These are phyloP conservation scores for Gilbertella persicaria DNA, from an alignment of 371 early-diverging fungal genomes.

Conservation along the genomic window DNA sequence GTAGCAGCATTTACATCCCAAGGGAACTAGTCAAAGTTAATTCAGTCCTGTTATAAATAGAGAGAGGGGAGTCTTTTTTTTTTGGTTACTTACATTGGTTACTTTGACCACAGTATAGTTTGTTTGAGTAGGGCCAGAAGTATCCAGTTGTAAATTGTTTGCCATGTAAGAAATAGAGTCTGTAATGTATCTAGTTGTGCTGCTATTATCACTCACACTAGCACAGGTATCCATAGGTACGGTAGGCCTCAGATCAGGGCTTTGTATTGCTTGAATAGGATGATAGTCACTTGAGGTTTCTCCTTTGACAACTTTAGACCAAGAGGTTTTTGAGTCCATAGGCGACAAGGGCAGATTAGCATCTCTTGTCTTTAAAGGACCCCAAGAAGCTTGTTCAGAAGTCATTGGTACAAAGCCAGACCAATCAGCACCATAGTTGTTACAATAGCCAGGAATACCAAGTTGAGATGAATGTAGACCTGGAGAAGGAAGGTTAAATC, in stretches of 20 bases:
- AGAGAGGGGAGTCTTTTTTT: background rate
- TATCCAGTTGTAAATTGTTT: background rate
- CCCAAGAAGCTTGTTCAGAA: too few relatives aligned
- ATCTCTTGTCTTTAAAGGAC: too few relatives aligned
- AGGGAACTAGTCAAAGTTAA: constrained; percentile 1
- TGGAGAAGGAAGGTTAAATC: too few relatives aligned
- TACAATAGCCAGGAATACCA: too few relatives aligned
- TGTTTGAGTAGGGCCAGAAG: background rate
- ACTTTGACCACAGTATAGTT: constrained; percentile 1
- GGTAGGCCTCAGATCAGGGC: background rate
- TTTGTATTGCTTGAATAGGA: background rate
- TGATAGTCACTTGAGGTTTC: background rate
- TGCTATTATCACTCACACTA: background rate
- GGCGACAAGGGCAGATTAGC: too few relatives aligned
- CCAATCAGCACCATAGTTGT: too few relatives aligned
- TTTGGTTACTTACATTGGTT: constrained; percentile 4
- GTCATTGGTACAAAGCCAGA: too few relatives aligned
- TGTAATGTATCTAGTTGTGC: background rate
- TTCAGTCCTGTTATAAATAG: background rate
- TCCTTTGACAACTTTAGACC: background rate
- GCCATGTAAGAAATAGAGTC: constrained; percentile 4
- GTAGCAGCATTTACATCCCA: constrained; percentile 3
- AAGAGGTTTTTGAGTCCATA: background rate
- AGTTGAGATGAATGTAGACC: too few relatives aligned
- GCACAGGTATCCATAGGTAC: too few relatives aligned